Evolutionary conservation across 2,329 filamentous ascomycete genomes (phyloP).

Genomic region (Sporothrix mexicana): DNA sequence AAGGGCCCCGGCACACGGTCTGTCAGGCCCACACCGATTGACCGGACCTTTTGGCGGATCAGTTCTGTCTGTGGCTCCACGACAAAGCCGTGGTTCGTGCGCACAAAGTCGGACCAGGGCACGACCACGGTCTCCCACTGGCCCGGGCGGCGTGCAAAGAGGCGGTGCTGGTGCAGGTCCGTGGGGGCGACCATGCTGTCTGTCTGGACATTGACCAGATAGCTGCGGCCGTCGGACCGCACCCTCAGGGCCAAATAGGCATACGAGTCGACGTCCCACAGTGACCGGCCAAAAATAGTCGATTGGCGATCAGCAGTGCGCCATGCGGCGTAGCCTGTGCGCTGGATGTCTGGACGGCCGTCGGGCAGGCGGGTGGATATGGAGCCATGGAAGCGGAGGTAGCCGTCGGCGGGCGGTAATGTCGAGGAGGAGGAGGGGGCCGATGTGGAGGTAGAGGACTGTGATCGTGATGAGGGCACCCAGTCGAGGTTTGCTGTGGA

Average conservation of each 20-base stretch:
- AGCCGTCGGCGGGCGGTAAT: slow-evolving; percentile 48
- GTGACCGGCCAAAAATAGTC: slow-evolving; percentile 82
- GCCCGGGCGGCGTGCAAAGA: slow-evolving; percentile 78
- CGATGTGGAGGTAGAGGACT: slow-evolving; percentile 25
- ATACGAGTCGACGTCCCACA: slow-evolving; percentile 92
- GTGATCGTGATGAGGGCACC: slow-evolving; percentile 46
- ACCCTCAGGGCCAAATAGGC: slow-evolving; percentile 84
- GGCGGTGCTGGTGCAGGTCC: slow-evolving; percentile 93
- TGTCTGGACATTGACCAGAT: slow-evolving; percentile 94
- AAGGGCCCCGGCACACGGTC: slow-evolving; percentile 89
- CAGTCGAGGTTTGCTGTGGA: slow-evolving; percentile 76
- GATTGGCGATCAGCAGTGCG: slow-evolving; percentile 76
- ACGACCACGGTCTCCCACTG: slow-evolving; percentile 96
- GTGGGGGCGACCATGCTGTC: slow-evolving; percentile 84
- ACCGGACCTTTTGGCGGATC: slow-evolving; percentile 82
- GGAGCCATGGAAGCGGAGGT: slow-evolving; percentile 82
- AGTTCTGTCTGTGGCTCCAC: slow-evolving; percentile 93
- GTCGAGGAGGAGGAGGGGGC: slow-evolving; percentile 31
- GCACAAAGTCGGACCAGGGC: slow-evolving; percentile 89
- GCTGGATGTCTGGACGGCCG: slow-evolving; percentile 73
- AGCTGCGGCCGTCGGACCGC: slow-evolving; percentile 88
- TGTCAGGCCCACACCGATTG: slow-evolving; percentile 84
- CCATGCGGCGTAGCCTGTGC: slow-evolving; percentile 89
- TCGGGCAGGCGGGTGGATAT: slow-evolving; percentile 86
- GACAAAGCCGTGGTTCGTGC: slow-evolving; percentile 90